These are phyloP conservation scores for Zygnema circumcarinatum DNA, from an alignment of 139 green algal species.

Conservation along the genomic window DNA sequence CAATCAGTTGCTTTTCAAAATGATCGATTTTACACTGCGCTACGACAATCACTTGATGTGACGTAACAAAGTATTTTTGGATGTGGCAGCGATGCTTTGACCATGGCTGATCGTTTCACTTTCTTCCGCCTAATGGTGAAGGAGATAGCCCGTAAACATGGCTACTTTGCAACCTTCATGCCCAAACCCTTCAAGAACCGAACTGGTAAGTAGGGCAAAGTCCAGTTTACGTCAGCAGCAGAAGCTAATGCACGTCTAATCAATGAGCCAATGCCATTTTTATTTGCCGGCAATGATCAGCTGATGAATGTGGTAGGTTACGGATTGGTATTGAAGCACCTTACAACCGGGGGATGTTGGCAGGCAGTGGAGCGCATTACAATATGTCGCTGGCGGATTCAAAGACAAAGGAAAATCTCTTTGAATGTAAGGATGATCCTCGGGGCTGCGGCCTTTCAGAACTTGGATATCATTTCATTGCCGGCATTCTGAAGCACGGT, in stretches of 20 bases:
- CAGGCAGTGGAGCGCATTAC: slow-evolving; percentile 26
- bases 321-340: too few relatives aligned
- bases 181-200: slow-evolving; percentile 25
- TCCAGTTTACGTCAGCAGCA: neutral
- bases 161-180: slow-evolving; percentile 33
- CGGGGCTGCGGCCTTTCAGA: slow-evolving; percentile 1
- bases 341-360: neutral
- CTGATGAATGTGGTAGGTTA: too few relatives aligned
- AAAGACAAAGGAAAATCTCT: slow-evolving; percentile 16
- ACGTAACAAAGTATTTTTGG: too few relatives aligned
- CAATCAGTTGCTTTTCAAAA: too few relatives aligned
- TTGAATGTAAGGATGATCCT: neutral
- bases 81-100: slow-evolving; percentile 20
- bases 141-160: slow-evolving; percentile 23
- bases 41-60: too few relatives aligned
- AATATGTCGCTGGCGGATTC: slow-evolving; percentile 16
- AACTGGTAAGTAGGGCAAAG: neutral
- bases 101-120: slow-evolving; percentile 25
- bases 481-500: slow-evolving; percentile 13
- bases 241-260: too few relatives aligned
- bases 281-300: too few relatives aligned
- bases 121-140: slow-evolving; percentile 25
- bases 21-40: too few relatives aligned
- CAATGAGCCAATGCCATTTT: too few relatives aligned
- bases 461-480: slow-evolving; percentile 22